Evolutionary conservation across 2,329 filamentous ascomycete genomes (phyloP), one percentile per base, ranked within the genome.

Genomic region (Venturia carpophila): DNA sequence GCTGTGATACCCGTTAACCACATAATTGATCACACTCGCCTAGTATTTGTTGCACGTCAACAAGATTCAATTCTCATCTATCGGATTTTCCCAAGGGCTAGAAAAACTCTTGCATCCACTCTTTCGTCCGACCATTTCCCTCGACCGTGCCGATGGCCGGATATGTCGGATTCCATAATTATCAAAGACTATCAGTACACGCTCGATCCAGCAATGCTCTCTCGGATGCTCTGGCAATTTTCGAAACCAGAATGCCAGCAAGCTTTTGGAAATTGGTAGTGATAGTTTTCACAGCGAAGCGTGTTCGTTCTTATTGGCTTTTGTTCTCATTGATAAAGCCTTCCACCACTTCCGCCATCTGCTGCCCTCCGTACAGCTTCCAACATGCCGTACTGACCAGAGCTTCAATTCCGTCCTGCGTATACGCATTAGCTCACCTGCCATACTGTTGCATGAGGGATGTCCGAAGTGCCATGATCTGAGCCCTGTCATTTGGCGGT

Each of bases 401-500:
- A 6, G 30, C 39, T 41, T 41, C 39, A 2, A 41, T 15, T 15
- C 2, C 39, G 3, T 41, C 39, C 39, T 41, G 2, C 9, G 39
- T 41, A 2, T 10, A 24, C 17, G 11, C 21, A 52, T 52, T 27
- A 52, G 9, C 21, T 58, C 52, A 58, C 37, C 52, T 58, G 13
- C 52, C 52, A 37, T 58, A 58, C 11, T 58, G 52, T 27, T 19
- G 27, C 52, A 58, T 37, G 15, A 63, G 27, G 7, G 39, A 49
- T 2, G 45, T 30, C 9, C 91, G 83, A 65, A 97, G 79, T 45
- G 87, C 81, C 79, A 96, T 83, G 65, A 97, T 88, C 75, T 97
- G 91, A 67, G 84, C 84, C 64, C 89, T 83, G 71, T 94, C 88
- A 24, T 84, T 83, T 45, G 91, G 88, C 6, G 89, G 86, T 61